Conservation (phyloP, 345 rosid species). For the Sisymbrium irio region DNA sequence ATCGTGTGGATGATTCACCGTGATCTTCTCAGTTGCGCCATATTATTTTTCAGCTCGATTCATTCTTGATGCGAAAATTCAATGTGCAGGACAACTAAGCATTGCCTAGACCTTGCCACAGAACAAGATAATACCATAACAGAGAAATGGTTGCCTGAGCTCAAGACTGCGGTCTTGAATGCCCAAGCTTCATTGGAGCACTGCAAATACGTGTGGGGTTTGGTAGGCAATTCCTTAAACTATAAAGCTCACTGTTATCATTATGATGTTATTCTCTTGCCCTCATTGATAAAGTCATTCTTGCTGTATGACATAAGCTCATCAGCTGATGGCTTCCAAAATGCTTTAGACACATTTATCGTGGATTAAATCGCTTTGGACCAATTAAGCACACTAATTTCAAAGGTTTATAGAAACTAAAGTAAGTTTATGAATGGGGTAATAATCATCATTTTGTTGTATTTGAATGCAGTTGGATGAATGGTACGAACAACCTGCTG, state of each 20-base stretch:
- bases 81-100: conserved; percentile 62
- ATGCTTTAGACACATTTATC: neutral
- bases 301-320: neutral
- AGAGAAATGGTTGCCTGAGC: conserved; percentile 90
- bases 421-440: neutral
- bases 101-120: conserved; percentile 66
- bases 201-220: conserved; percentile 69
- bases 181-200: conserved; percentile 72
- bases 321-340: neutral
- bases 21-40: neutral
- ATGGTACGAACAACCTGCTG: conserved; percentile 97
- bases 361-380: neutral
- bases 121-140: conserved; percentile 73
- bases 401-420: neutral
- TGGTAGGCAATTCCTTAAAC: conserved; percentile 54
- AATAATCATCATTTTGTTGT: neutral
- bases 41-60: neutral
- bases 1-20: neutral
- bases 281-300: neutral
- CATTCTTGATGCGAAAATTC: conserved; percentile 13
- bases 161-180: conserved; percentile 60
- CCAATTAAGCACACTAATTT: neutral
- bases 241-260: neutral
- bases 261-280: neutral
- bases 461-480: conserved; percentile 62